Evolutionary conservation across 2,329 filamentous ascomycete genomes (phyloP), one percentile per base, ranked within the genome.

Genomic region (Scedosporium minutisporum): DNA sequence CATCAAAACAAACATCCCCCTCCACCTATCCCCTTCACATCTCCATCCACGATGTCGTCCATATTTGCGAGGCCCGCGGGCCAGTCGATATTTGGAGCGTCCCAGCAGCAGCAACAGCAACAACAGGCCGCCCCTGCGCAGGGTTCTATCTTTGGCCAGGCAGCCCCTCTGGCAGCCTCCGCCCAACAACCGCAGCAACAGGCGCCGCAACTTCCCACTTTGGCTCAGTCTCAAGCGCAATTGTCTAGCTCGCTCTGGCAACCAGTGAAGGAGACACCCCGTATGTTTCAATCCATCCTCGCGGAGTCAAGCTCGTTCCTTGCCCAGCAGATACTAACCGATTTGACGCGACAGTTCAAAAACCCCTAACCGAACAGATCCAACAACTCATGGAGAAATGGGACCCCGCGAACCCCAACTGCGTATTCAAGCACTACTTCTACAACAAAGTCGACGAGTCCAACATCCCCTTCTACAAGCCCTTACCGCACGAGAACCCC

Each of bases 401-500:
- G 90, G 81, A 89, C 65, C 86, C 89, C 1, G 74, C 80, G 27
- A 83, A 81, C 71, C 81, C 85, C 23, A 85, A 85, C 71, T 92
- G 89, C 68, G 84, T 83, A 29, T 91, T 95, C 77, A 89, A 91
- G 73, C 80, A 89, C 71, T 93, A 93, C 78, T 91, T 95, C 73
- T 96, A 95, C 80, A 95, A 95, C 76, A 86, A 90, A 67, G 89
- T 93, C 65, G 87, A 89, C 66, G 85, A 89, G 69, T 83, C 85
- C 61, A 82, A 83, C 71, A 87, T 88, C n/a, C 89, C 89, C 10
- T 92, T 89, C 73, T 93, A 89, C 74, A 84, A 87, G 66, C 89
- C 89, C 2, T 80, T 83, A 16, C 78, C 85, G 1, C 79, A 84
- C 67, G 91, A 95, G 71, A 87, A 93, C 70, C 84, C 87, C 44